Evolutionary conservation across 805 yeast species (phyloP).

Genomic region (Ogataea haglerorum): DNA sequence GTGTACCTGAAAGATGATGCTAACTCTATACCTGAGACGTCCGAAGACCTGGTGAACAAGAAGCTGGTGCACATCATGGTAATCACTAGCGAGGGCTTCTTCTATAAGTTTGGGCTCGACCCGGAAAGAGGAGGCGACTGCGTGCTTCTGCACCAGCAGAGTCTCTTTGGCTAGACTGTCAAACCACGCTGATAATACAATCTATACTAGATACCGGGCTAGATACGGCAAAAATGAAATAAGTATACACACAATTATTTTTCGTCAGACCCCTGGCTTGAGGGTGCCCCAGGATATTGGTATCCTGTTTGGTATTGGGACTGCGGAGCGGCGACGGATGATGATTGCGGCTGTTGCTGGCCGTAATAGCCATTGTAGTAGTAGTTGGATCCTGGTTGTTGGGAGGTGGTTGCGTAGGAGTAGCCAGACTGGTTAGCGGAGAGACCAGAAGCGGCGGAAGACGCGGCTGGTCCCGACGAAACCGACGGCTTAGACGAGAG

Average conservation of each 20-base stretch:
- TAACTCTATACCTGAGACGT: constrained; percentile 16
- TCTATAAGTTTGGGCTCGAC: constrained; percentile 81
- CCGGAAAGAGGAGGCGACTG: constrained; percentile 95
- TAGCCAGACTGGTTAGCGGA: constrained; percentile 13
- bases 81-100: constrained; percentile 81
- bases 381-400: constrained; percentile 13
- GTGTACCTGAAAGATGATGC: constrained; percentile 20
- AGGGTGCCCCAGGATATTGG: constrained; percentile 13
- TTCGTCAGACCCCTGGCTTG: constrained; percentile 8
- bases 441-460: constrained; percentile 5
- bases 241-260: constrained; percentile 3
- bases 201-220: constrained; percentile 10
- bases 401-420: constrained; percentile 17
- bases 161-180: constrained; percentile 15
- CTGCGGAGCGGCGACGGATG: constrained; percentile 11
- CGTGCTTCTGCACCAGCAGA: constrained; percentile 60
- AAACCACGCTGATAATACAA: constrained; percentile 8
- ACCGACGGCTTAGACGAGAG: constrained; percentile 16
- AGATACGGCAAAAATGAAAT: constrained; percentile 2
- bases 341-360: constrained; percentile 15
- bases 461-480: constrained; percentile 7
- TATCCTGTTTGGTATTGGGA: constrained; percentile 19
- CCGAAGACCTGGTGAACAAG: constrained; percentile 21
- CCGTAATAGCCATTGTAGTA: constrained; percentile 20
- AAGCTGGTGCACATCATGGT: constrained; percentile 59